Evolutionary conservation across 1,139 yeast species (phyloP).

Genomic region (Meyerozyma smithsonii): DNA sequence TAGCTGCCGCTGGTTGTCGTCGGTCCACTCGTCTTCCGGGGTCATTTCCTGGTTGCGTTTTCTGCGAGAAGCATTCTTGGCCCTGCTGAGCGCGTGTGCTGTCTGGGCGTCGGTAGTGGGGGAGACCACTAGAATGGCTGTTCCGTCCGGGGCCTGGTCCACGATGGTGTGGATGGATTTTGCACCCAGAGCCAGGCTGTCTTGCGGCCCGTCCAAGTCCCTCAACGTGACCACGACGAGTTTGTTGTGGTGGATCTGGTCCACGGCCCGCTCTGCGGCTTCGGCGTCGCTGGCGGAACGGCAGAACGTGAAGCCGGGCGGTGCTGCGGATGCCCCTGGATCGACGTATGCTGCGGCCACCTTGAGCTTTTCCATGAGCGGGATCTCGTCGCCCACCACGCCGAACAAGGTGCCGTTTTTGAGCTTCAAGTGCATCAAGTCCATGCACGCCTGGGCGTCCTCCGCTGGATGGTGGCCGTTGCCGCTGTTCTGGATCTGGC

Average conservation of each 20-base stretch:
- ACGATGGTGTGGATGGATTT: background rate
- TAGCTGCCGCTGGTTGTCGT: background rate
- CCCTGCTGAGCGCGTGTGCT: too few species aligned
- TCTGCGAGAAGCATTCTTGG: background rate
- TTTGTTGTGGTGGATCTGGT: background rate
- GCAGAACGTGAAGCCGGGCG: background rate
- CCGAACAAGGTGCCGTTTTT: constrained; percentile 67
- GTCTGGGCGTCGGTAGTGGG: background rate
- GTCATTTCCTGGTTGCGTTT: background rate
- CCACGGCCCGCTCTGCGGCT: background rate
- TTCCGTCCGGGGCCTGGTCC: background rate
- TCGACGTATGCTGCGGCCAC: background rate
- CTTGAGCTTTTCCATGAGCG: background rate
- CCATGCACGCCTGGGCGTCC: constrained; percentile 79
- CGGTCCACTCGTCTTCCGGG: background rate
- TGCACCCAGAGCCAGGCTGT: background rate
- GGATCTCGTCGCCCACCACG: constrained; percentile 25
- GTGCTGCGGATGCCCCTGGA: background rate
- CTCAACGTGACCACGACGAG: background rate
- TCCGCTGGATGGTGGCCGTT: constrained; percentile 83
- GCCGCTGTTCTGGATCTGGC: constrained; percentile 57
- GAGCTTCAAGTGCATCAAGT: constrained; percentile 66
- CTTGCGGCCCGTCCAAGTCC: background rate
- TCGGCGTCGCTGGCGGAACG: background rate
- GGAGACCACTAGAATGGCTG: background rate